Evolutionary conservation across 2,329 filamentous ascomycete species (phyloP).

Genomic region (Cladosporium cucumerinum): DNA sequence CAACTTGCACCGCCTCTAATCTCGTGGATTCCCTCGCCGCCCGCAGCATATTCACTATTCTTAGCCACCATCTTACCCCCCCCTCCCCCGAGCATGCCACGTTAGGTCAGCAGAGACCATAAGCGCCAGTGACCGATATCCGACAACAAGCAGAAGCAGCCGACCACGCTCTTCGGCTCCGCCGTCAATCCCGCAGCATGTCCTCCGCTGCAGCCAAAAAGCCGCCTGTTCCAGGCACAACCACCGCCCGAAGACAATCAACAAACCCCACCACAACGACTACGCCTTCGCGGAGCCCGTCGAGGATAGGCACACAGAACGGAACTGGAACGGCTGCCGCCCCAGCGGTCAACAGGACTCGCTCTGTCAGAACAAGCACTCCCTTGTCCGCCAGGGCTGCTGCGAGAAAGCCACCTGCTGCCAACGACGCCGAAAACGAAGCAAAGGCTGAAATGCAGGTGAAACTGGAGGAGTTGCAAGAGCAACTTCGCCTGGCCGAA

Average conservation of each 20-base stretch:
- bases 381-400: conserved; percentile 72
- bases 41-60: background rate
- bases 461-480: conserved; percentile 78
- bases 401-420: conserved; percentile 52
- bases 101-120: background rate
- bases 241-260: conserved; percentile 12
- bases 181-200: conserved; percentile 12
- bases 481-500: conserved; percentile 78
- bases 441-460: conserved; percentile 75
- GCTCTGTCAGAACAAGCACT: conserved; percentile 58
- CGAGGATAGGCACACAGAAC: conserved; percentile 6
- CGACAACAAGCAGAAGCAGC: background rate
- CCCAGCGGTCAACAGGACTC: conserved; percentile 40
- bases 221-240: conserved; percentile 9
- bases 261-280: conserved; percentile 7
- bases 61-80: background rate
- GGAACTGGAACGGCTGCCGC: background rate
- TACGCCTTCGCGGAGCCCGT: conserved; percentile 12
- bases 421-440: conserved; percentile 52
- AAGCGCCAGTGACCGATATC: background rate
- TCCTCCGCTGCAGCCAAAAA: conserved; percentile 15
- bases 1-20: conserved; percentile 9
- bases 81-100: background rate
- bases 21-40: conserved; percentile 2
- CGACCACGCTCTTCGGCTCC: background rate